phyloP scores from a whole-genome alignment of 2,329 filamentous ascomycete species.

The Aureobasidium mangrovei region DNA sequence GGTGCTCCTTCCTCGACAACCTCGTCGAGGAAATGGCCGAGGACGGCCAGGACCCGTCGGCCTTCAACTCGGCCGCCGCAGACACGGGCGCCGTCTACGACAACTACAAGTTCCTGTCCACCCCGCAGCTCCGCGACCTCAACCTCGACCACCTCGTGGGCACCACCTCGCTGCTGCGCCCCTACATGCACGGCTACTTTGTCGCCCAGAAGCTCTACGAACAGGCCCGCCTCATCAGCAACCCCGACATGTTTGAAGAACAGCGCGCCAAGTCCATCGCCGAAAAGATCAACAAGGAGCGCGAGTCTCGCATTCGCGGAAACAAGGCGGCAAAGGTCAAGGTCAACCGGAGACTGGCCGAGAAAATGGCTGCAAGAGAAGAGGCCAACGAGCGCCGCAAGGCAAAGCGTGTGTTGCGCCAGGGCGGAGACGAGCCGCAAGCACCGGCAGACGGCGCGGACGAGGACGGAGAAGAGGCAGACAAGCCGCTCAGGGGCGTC shows the following conservation, averaged over 20 bases:
- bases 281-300: slow-evolving; percentile 93
- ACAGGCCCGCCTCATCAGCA: slow-evolving; percentile 83
- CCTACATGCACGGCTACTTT: slow-evolving; percentile 99
- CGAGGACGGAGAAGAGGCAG: slow-evolving; percentile 41
- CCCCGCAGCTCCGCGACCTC: slow-evolving; percentile 74
- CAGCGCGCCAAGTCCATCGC: slow-evolving; percentile 84
- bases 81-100: slow-evolving; percentile 76
- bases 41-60: slow-evolving; percentile 54
- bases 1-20: slow-evolving; percentile 95
- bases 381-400: slow-evolving; percentile 52
- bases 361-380: slow-evolving; percentile 56
- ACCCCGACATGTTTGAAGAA: slow-evolving; percentile 89
- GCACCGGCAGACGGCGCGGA: slow-evolving; percentile 28
- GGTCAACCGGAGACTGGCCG: slow-evolving; percentile 72
- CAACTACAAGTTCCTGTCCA: slow-evolving; percentile 96
- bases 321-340: slow-evolving; percentile 76
- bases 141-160: slow-evolving; percentile 84
- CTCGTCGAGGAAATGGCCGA: slow-evolving; percentile 99
- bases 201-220: slow-evolving; percentile 93
- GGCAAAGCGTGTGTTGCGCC: slow-evolving; percentile 45
- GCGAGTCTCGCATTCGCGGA: slow-evolving; percentile 87
- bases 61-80: slow-evolving; percentile 35
- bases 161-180: slow-evolving; percentile 77
- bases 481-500: slow-evolving; percentile 38
- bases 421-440: slow-evolving; percentile 45